Evolutionary conservation across 179 eudicot genomes (phyloP).

Genomic region (Vitellaria paradoxa): DNA sequence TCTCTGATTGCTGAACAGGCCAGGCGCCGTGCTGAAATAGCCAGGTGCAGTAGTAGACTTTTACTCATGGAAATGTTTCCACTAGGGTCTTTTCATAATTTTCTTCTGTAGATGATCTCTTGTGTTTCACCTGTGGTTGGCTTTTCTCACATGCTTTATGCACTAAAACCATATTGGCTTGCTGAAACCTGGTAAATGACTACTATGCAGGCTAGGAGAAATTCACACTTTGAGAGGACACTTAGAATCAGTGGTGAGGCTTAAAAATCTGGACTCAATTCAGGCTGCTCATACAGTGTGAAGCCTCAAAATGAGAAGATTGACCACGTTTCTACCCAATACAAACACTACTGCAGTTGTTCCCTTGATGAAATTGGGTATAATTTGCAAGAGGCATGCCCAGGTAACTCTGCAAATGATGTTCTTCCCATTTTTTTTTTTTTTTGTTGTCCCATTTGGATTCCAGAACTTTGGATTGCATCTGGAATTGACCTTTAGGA

Average conservation of each 20-base stretch:
- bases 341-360: neutral
- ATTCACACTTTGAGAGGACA: conserved; percentile 55
- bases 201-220: conserved; percentile 50
- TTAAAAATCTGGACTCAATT: conserved; percentile 52
- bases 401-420: neutral
- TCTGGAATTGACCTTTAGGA: neutral
- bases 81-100: too few relatives aligned
- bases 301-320: conserved; percentile 9
- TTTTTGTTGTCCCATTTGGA: neutral
- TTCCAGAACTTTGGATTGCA: neutral
- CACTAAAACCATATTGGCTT: neutral
- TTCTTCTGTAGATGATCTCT: neutral
- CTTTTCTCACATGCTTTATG: neutral
- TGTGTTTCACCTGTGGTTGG: neutral
- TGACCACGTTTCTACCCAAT: conserved; percentile 6
- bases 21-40: conserved; percentile 67
- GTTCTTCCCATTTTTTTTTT: neutral
- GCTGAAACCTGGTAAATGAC: neutral
- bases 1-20: conserved; percentile 67
- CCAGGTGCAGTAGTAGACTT: conserved; percentile 32
- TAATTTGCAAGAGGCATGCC: neutral
- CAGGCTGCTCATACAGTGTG: conserved; percentile 60
- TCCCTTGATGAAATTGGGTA: neutral
- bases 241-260: conserved; percentile 52
- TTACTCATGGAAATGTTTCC: neutral